These are phyloP conservation scores for Trypanosoma conorhini DNA, from an alignment of 208 protist genomes.

Conservation along the genomic window DNA sequence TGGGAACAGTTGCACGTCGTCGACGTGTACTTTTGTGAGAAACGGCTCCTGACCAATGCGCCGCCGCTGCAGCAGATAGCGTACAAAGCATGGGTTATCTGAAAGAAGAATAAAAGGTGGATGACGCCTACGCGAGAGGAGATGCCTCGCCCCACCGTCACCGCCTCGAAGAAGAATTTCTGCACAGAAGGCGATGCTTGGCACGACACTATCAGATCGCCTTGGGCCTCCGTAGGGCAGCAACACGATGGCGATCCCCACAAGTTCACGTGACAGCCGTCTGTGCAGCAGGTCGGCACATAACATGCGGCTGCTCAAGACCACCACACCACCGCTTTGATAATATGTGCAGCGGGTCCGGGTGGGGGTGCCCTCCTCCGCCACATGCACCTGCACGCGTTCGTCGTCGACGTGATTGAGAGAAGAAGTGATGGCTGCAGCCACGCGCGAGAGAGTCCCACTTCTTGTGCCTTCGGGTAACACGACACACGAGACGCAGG, in stretches of 20 bases:
- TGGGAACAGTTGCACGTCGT: constrained; percentile 82
- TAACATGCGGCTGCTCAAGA: constrained; percentile 57
- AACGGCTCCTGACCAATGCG: constrained; percentile 67
- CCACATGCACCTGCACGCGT: constrained; percentile 38
- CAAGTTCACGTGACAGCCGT: constrained; percentile 57
- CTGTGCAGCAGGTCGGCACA: constrained; percentile 84
- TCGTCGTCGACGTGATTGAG: constrained; percentile 13
- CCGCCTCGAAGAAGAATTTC: constrained; percentile 66
- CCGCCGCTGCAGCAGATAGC: constrained; percentile 65
- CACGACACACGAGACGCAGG: constrained; percentile 91
- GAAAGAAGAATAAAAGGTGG: constrained; percentile 57
- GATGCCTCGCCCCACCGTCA: neutral
- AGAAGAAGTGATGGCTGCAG: constrained; percentile 49
- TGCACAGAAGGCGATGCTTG: constrained; percentile 66
- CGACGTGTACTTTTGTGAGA: constrained; percentile 57
- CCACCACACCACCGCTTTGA: constrained; percentile 60
- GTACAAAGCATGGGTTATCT: constrained; percentile 59
- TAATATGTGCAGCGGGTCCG: constrained; percentile 67
- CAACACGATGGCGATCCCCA: constrained; percentile 43
- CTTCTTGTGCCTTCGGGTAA: constrained; percentile 91
- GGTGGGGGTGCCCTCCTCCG: constrained; percentile 62
- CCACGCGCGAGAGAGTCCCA: constrained; percentile 88
- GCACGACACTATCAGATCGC: constrained; percentile 35
- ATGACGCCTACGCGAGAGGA: constrained; percentile 13
- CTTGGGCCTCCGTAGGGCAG: constrained; percentile 31